Evolutionary conservation across 1,284 basidiomycete genomes (phyloP), one percentile per base, ranked within the genome.

Genomic region (Puccinia polysora): DNA sequence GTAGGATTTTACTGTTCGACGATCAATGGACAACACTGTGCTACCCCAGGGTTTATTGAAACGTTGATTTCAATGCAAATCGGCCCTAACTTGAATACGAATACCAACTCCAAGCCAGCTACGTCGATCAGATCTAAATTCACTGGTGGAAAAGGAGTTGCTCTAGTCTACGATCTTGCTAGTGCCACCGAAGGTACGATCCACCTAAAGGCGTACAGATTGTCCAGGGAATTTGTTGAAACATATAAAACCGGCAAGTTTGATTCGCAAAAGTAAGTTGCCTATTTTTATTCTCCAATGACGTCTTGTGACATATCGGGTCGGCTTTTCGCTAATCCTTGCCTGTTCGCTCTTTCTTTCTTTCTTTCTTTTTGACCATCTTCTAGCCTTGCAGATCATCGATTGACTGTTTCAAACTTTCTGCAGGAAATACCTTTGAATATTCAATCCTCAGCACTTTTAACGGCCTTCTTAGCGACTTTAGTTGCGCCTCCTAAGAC

Each of bases 1-100:
- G 90, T 98, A 72, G 96, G 96, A 53, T 92, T 97, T 81, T 99
- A 99, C 84, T 91, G 96, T 80, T 89, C 89, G 56, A 91, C 88
- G 56, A 77, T 76, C 73, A 77, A 78, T 74, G 76, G 77, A 28
- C 77, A 77, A 73, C 73, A 77, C 62, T 74, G 77, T 47, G 86
- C 88, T 20, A 84, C 91, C 64, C 91, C 92, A 47, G 91, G 91
- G n/a, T 97, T 95, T 81, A 89, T 88, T 77, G 89, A 92, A 79
- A 86, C 86, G n/a, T 82, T 96, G 58, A 84, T 97, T 63, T 91
- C 97, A 74, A 89, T 91, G 15, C 89, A 96, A 80, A 87, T 88
- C 45, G 85, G 89, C n/a, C 79, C 81, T 0, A 80, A 80, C 72
- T 76, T 88, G 88, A 78, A 89, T 89, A 81, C 88, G 87, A 67